phyloP scores from a whole-genome alignment of 2,329 filamentous ascomycete genomes.

The Phyllosticta paracitricarpa region DNA sequence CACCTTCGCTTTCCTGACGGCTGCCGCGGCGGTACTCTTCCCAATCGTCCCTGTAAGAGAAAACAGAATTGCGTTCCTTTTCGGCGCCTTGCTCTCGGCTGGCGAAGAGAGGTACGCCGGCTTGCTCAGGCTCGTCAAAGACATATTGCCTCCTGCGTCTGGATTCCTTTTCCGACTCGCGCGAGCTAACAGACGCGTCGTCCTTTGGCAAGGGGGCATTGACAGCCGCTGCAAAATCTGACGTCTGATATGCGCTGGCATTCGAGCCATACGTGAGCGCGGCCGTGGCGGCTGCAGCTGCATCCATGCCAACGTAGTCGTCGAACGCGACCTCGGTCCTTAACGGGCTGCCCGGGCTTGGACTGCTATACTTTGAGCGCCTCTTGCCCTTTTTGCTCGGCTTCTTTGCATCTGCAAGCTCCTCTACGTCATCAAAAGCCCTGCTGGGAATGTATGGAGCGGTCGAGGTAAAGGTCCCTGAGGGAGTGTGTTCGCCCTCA shows the following conservation, averaged over 20 bases:
- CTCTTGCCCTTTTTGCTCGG: conserved; percentile 38
- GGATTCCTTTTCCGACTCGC: neutral
- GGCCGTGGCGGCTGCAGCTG: neutral
- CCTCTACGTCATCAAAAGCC: conserved; percentile 25
- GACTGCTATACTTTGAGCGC: conserved; percentile 31
- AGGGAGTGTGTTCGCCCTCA: neutral
- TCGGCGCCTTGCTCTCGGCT: neutral
- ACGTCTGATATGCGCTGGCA: neutral
- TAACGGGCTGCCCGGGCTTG: conserved; percentile 2
- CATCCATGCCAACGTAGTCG: conserved; percentile 28
- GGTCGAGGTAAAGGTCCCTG: neutral
- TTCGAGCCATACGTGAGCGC: neutral
- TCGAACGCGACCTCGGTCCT: conserved; percentile 30
- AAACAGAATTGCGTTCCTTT: neutral
- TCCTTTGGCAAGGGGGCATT: conserved; percentile 9
- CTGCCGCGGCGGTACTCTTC: neutral
- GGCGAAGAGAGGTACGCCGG: neutral
- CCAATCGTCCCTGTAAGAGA: neutral
- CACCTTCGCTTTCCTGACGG: neutral
- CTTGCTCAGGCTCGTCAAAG: conserved; percentile 8
- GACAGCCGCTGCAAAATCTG: conserved; percentile 1
- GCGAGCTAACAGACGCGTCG: neutral
- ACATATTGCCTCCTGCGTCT: neutral
- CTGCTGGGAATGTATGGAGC: conserved; percentile 20
- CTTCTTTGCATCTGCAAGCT: conserved; percentile 26